These are phyloP conservation scores for Euphorbia schlechtendalii DNA, from an alignment of 441 rosid species.

Conservation along the genomic window DNA sequence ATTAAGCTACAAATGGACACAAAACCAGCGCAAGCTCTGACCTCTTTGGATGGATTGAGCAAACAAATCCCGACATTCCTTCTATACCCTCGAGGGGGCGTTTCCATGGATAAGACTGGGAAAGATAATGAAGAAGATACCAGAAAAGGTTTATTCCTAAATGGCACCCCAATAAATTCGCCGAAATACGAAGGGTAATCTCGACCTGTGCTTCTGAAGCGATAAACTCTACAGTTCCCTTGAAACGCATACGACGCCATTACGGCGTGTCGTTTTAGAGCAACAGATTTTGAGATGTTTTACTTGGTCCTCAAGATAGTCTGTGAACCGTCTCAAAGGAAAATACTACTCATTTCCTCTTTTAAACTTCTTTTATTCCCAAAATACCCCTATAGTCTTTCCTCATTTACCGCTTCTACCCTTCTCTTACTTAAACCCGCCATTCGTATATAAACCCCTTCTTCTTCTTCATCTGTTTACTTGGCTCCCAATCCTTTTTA, in stretches of 20 bases:
- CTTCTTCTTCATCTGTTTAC: not conserved
- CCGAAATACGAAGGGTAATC: slow-evolving; percentile 19
- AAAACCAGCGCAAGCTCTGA: slow-evolving; percentile 6
- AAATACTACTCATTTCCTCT: not conserved
- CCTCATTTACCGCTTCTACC: slow-evolving; percentile 10
- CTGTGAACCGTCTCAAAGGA: not conserved
- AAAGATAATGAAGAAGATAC: not conserved
- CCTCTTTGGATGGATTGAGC: slow-evolving; percentile 65
- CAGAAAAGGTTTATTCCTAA: not conserved
- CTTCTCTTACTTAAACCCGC: slow-evolving; percentile 14
- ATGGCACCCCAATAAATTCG: slow-evolving; percentile 31
- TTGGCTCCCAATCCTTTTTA: not conserved
- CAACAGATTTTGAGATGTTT: not conserved
- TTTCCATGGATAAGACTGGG: slow-evolving; percentile 44
- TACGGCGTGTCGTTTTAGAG: slow-evolving; percentile 23
- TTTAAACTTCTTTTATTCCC: slow-evolving; percentile 16
- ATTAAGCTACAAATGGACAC: not conserved
- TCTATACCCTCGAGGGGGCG: slow-evolving; percentile 83
- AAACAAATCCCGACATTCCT: slow-evolving; percentile 90
- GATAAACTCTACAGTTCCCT: slow-evolving; percentile 24
- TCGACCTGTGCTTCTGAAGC: slow-evolving; percentile 16
- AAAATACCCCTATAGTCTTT: slow-evolving; percentile 26
- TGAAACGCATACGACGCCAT: slow-evolving; percentile 39
- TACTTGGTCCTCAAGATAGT: slow-evolving; percentile 30
- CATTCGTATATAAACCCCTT: slow-evolving; percentile 18